Conservation (phyloP, 495 filamentous ascomycete species). For the Corynascus novoguineensis region DNA sequence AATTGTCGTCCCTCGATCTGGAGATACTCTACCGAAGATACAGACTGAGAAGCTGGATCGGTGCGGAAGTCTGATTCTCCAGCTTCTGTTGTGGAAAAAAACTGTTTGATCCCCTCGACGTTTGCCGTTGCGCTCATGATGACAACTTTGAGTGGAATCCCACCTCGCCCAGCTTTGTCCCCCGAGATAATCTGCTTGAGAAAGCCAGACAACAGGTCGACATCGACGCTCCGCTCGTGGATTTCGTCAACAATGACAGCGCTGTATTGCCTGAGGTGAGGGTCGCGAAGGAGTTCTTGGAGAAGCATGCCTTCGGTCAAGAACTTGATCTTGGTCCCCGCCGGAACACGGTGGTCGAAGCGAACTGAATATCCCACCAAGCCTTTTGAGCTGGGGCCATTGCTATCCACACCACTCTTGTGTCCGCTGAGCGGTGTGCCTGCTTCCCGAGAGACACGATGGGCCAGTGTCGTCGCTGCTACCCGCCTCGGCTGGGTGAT, state of each 20-base stretch:
- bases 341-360: constrained; percentile 76
- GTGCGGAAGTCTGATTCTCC: neutral
- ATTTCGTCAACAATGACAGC: constrained; percentile 93
- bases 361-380: constrained; percentile 90
- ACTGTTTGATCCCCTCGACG: constrained; percentile 66
- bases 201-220: constrained; percentile 85
- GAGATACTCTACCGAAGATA: constrained; percentile 45
- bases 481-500: constrained; percentile 93
- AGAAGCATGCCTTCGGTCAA: constrained; percentile 96
- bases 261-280: constrained; percentile 75
- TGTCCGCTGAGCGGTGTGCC: constrained; percentile 60
- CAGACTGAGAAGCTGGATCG: neutral
- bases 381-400: constrained; percentile 47
- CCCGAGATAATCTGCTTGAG: constrained; percentile 65
- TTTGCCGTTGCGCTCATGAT: constrained; percentile 98
- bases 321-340: constrained; percentile 75
- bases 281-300: constrained; percentile 88
- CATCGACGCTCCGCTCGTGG: constrained; percentile 94
- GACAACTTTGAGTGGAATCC: constrained; percentile 75
- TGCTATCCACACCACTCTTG: constrained; percentile 26
- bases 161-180: constrained; percentile 55
- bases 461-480: constrained; percentile 86
- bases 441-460: constrained; percentile 84
- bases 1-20: constrained; percentile 85
- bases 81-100: constrained; percentile 51